Evolutionary conservation across 768 basidiomycete species (phyloP).

Genomic region (Hemileccinum rubropunctum): DNA sequence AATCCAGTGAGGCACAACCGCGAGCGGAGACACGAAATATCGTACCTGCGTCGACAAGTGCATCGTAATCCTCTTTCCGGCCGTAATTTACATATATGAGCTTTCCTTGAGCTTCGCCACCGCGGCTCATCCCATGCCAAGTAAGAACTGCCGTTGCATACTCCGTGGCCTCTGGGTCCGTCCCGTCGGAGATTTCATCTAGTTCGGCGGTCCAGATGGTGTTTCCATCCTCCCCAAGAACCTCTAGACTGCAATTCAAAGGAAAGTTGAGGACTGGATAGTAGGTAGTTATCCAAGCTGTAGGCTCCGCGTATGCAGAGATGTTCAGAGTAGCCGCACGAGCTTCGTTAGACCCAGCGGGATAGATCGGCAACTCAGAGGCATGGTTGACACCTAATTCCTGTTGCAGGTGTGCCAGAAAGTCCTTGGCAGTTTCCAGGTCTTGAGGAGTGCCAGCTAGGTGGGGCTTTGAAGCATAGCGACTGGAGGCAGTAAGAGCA

Average conservation of each 20-base stretch:
- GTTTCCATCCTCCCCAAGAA: constrained; percentile 49
- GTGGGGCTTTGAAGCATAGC: constrained; percentile 54
- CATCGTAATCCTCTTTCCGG: constrained; percentile 59
- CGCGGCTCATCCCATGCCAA: constrained; percentile 69
- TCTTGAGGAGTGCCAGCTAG: constrained; percentile 58
- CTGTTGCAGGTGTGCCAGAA: constrained; percentile 49
- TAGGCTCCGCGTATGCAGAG: constrained; percentile 36
- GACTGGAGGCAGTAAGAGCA: constrained; percentile 49
- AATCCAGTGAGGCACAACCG: not conserved
- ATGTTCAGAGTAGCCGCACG: constrained; percentile 51
- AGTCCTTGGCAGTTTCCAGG: constrained; percentile 53
- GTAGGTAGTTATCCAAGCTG: constrained; percentile 68
- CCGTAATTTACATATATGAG: constrained; percentile 61
- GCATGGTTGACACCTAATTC: constrained; percentile 41
- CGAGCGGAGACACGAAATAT: not conserved
- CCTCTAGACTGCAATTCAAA: constrained; percentile 51
- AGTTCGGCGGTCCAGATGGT: constrained; percentile 60
- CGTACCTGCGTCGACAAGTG: constrained; percentile 48
- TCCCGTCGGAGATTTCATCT: constrained; percentile 61
- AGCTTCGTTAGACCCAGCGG: constrained; percentile 56
- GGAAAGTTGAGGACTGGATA: constrained; percentile 75
- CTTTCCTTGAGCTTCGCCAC: constrained; percentile 63
- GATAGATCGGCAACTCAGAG: constrained; percentile 42
- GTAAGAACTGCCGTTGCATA: constrained; percentile 55
- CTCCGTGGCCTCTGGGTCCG: constrained; percentile 60